Evolutionary conservation across 1,284 basidiomycete genomes (phyloP).

Genomic region (Austroboletus rostrupii): DNA sequence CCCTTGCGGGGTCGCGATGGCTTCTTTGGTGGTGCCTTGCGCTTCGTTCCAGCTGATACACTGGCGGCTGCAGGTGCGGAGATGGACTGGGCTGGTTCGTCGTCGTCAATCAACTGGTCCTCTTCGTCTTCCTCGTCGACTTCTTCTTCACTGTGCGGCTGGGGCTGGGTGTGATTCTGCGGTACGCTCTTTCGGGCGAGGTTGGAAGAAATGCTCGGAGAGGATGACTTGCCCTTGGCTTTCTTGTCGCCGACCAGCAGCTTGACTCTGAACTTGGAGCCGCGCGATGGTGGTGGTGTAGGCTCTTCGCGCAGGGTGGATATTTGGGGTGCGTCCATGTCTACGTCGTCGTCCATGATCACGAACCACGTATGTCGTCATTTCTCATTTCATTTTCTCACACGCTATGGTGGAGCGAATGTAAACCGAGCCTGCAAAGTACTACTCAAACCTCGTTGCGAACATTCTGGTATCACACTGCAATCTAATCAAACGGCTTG

Average conservation of each 20-base stretch:
- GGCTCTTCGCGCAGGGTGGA: slow-evolving; percentile 69
- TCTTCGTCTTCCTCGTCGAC: slow-evolving; percentile 69
- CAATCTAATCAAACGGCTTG: no score
- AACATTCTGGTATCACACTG: no score
- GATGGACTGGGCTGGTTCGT: slow-evolving; percentile 32
- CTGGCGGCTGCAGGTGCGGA: slow-evolving; percentile 30
- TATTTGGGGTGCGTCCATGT: slow-evolving; percentile 77
- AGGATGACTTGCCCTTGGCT: slow-evolving; percentile 29
- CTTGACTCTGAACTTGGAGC: slow-evolving; percentile 49
- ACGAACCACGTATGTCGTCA: slow-evolving; percentile 1
- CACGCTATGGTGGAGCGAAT: background rate
- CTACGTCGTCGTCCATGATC: slow-evolving; percentile 48
- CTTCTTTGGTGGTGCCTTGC: slow-evolving; percentile 43
- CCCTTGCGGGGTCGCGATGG: slow-evolving; percentile 48
- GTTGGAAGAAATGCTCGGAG: slow-evolving; percentile 29
- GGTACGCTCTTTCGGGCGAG: slow-evolving; percentile 21
- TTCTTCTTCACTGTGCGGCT: slow-evolving; percentile 32
- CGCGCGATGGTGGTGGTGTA: slow-evolving; percentile 54
- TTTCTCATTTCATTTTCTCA: slow-evolving; percentile 11
- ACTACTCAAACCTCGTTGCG: no score
- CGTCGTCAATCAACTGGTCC: slow-evolving; percentile 74
- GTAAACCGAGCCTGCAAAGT: background rate
- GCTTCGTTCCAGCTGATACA: slow-evolving; percentile 35
- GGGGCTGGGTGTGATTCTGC: slow-evolving; percentile 20
- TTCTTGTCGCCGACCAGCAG: slow-evolving; percentile 47